Conservation (phyloP, 768 basidiomycete species). For the Suillus clintonianus region DNA sequence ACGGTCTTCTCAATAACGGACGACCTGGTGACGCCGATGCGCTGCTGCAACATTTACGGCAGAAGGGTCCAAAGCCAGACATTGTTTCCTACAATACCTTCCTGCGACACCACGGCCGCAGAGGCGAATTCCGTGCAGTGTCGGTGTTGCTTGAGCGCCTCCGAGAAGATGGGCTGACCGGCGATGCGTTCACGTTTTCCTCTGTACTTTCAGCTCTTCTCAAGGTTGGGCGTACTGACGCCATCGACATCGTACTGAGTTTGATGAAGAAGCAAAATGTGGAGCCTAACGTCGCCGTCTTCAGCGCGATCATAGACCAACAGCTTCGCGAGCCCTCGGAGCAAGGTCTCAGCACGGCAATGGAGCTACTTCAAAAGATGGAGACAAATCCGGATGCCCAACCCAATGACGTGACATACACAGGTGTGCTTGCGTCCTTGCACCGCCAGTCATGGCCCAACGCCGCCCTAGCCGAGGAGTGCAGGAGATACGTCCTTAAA, state of each 20-base stretch:
- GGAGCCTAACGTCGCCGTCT: constrained; percentile 72
- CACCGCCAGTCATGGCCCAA: constrained; percentile 59
- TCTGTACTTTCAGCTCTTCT: constrained; percentile 81
- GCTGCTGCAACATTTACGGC: constrained; percentile 47
- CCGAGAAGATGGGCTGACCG: constrained; percentile 50
- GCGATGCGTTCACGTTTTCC: constrained; percentile 87
- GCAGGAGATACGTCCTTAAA: constrained; percentile 49
- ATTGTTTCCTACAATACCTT: constrained; percentile 82
- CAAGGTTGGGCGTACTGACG: constrained; percentile 65
- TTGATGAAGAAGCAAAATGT: constrained; percentile 80
- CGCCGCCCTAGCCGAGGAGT: constrained; percentile 44
- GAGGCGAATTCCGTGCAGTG: constrained; percentile 62
- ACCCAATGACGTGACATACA: constrained; percentile 85
- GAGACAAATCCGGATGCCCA: constrained; percentile 51
- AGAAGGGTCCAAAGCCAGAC: constrained; percentile 62
- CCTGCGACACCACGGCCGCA: constrained; percentile 64
- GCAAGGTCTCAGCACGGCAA: constrained; percentile 57
- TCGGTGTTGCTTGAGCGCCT: constrained; percentile 60
- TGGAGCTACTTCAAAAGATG: constrained; percentile 77
- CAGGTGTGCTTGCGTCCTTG: constrained; percentile 72
- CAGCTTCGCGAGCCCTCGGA: constrained; percentile 61
- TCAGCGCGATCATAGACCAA: constrained; percentile 77
- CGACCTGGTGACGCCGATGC: constrained; percentile 41
- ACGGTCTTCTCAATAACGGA: constrained; percentile 57
- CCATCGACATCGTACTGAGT: constrained; percentile 59